Conservation (phyloP, 1,284 basidiomycete species). For the Cryptococcus floricola region DNA sequence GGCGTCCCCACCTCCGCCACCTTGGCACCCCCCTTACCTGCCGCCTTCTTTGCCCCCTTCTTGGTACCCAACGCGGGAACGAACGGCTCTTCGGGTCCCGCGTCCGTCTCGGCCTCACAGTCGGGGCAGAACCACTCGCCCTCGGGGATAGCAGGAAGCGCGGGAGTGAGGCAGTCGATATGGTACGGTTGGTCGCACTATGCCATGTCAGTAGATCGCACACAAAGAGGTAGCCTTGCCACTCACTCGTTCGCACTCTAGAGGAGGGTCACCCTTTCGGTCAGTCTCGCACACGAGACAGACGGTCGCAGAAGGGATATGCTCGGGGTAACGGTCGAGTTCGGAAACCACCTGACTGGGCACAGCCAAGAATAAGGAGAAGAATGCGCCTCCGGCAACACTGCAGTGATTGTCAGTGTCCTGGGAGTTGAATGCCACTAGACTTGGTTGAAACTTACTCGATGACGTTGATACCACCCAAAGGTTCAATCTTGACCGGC, state of each 20-base stretch:
- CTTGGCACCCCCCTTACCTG: neutral
- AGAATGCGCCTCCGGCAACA: constrained; percentile 78
- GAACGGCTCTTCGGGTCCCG: constrained; percentile 13
- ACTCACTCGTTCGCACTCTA: constrained; percentile 81
- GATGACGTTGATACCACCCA: constrained; percentile 70
- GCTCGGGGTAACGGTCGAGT: constrained; percentile 67
- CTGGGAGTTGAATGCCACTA: neutral
- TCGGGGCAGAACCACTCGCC: constrained; percentile 89
- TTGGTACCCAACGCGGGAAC: constrained; percentile 1
- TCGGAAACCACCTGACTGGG: constrained; percentile 68
- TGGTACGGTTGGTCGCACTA: constrained; percentile 90
- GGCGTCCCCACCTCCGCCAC: neutral
- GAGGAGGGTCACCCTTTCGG: constrained; percentile 61
- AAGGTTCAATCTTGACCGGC: constrained; percentile 66
- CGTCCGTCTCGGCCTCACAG: constrained; percentile 50
- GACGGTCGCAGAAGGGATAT: constrained; percentile 63
- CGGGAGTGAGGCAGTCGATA: constrained; percentile 72
- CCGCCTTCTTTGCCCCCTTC: neutral
- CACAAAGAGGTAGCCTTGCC: neutral
- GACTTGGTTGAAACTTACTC: constrained; percentile 54
- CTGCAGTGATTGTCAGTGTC: constrained; percentile 47
- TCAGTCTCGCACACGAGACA: constrained; percentile 72
- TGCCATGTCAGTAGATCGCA: neutral
- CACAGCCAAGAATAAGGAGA: constrained; percentile 71
- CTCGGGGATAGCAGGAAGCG: constrained; percentile 70